Percentiles rank a stretch among this genome's conserved stretches.
Conservation (phyloP, 2,329 filamentous ascomycete species). For the Pseudopyricularia javanii region DNA sequence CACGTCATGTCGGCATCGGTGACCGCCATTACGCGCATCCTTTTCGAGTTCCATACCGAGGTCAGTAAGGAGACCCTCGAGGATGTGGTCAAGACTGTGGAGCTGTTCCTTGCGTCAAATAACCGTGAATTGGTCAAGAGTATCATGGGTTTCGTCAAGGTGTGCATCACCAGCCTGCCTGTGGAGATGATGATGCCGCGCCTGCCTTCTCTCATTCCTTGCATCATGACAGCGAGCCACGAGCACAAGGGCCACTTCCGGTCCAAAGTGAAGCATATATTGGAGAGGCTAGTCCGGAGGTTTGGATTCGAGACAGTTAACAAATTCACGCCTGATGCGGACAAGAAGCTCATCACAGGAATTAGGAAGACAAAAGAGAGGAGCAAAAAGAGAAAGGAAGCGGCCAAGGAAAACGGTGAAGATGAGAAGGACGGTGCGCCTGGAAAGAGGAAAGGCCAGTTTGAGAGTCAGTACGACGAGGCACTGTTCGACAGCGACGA, state of each 20-base stretch:
- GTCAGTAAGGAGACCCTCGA: conserved; percentile 39
- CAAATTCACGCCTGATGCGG: conserved; percentile 68
- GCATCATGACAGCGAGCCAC: conserved; percentile 90
- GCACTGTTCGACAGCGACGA: conserved; percentile 78
- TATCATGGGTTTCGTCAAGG: conserved; percentile 92
- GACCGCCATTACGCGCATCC: conserved; percentile 81
- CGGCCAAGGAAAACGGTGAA: conserved; percentile 43
- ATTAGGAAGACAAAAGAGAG: conserved; percentile 93
- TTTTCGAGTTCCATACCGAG: conserved; percentile 69
- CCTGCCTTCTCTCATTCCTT: conserved; percentile 67
- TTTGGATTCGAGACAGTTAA: conserved; percentile 78
- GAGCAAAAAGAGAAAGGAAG: conserved; percentile 78
- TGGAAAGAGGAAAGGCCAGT: conserved; percentile 45
- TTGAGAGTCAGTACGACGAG: conserved; percentile 89
- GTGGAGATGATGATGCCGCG: conserved; percentile 67
- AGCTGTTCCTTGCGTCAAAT: conserved; percentile 89
- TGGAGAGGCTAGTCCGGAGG: conserved; percentile 85
- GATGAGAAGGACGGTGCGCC: conserved; percentile 42
- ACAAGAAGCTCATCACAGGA: conserved; percentile 82
- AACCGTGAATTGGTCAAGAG: conserved; percentile 95
- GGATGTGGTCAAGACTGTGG: conserved; percentile 88
- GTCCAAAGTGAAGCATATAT: conserved; percentile 93
- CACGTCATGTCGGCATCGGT: conserved; percentile 98
- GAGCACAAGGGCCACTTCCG: conserved; percentile 98
- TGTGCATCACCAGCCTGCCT: conserved; percentile 79